phyloP scores from a whole-genome alignment of 805 yeast species.

The Scheffersomyces stipitis region DNA sequence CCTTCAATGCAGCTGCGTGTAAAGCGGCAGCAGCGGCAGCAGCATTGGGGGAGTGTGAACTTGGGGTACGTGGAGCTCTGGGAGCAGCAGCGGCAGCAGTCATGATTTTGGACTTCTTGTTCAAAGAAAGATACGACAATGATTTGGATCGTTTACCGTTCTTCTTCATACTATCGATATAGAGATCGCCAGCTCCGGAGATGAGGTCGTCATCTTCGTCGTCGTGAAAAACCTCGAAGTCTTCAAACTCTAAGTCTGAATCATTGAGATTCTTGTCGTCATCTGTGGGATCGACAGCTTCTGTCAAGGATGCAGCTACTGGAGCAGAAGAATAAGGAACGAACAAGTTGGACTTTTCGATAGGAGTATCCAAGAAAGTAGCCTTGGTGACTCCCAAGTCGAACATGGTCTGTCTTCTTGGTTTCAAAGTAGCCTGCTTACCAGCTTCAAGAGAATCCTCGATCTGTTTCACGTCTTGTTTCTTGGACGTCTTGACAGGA shows the following conservation, averaged over 20 bases:
- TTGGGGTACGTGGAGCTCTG: conserved; percentile 62
- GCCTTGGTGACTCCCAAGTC: conserved; percentile 48
- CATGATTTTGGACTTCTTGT: conserved; percentile 50
- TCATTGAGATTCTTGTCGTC: conserved; percentile 12
- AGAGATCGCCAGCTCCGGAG: conserved; percentile 25
- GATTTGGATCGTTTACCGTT: conserved; percentile 63
- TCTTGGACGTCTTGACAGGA: neutral
- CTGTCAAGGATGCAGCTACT: conserved; percentile 65
- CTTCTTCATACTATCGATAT: conserved; percentile 42
- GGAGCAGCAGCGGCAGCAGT: conserved; percentile 88
- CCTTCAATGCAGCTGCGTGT: conserved; percentile 63
- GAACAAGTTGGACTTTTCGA: conserved; percentile 44
- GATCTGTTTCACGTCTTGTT: conserved; percentile 1
- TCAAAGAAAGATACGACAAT: conserved; percentile 51
- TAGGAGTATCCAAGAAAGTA: conserved; percentile 42
- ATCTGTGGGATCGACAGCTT: conserved; percentile 7
- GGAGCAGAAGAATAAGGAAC: conserved; percentile 79
- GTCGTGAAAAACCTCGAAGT: conserved; percentile 48
- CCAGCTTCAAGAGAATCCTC: conserved; percentile 38
- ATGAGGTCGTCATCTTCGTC: conserved; percentile 29
- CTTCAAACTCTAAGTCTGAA: conserved; percentile 49
- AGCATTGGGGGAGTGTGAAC: conserved; percentile 58
- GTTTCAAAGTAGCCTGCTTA: conserved; percentile 35
- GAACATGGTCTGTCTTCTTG: conserved; percentile 53
- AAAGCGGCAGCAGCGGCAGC: conserved; percentile 76